These are phyloP conservation scores for Rutstroemia sp. DNA, from an alignment of 2,329 filamentous ascomycete species.

Conservation along the genomic window DNA sequence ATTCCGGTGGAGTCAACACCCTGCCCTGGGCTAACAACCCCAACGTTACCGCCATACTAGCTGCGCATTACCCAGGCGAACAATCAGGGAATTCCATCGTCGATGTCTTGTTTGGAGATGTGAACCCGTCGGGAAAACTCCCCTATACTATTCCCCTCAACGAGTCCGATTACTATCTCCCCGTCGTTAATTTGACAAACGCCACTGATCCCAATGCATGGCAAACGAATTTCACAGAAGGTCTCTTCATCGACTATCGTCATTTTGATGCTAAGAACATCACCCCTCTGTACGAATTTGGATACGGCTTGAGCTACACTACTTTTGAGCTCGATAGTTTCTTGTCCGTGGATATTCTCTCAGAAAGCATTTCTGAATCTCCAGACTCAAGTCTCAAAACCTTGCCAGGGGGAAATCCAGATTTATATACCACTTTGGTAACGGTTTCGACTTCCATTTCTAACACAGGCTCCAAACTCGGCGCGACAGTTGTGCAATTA, in stretches of 20 bases:
- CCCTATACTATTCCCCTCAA: constrained; percentile 54
- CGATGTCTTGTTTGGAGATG: constrained; percentile 71
- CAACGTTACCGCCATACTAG: constrained; percentile 76
- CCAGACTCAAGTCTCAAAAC: constrained; percentile 31
- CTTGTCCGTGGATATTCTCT: constrained; percentile 28
- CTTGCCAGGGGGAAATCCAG: constrained; percentile 45
- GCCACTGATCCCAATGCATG: constrained; percentile 14
- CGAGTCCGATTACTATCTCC: constrained; percentile 43
- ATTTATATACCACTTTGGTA: constrained; percentile 46
- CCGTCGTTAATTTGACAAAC: constrained; percentile 36
- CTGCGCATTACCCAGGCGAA: constrained; percentile 71
- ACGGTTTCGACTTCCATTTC: constrained; percentile 39
- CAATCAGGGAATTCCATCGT: constrained; percentile 71
- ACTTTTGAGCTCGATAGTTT: constrained; percentile 48
- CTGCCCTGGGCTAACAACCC: constrained; percentile 55
- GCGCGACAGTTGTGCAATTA: constrained; percentile 26
- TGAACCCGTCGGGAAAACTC: constrained; percentile 64
- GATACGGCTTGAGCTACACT: constrained; percentile 71
- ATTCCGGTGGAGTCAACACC: constrained; percentile 60
- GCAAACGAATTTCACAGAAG: constrained; percentile 64
- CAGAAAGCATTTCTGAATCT: constrained; percentile 9
- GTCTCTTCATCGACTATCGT: constrained; percentile 72
- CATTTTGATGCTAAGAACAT: constrained; percentile 54
- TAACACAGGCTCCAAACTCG: constrained; percentile 40
- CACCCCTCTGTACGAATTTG: constrained; percentile 70